Evolutionary conservation across 176 grass and related monocot genomes (phyloP).

Genomic region (Oryza punctata): DNA sequence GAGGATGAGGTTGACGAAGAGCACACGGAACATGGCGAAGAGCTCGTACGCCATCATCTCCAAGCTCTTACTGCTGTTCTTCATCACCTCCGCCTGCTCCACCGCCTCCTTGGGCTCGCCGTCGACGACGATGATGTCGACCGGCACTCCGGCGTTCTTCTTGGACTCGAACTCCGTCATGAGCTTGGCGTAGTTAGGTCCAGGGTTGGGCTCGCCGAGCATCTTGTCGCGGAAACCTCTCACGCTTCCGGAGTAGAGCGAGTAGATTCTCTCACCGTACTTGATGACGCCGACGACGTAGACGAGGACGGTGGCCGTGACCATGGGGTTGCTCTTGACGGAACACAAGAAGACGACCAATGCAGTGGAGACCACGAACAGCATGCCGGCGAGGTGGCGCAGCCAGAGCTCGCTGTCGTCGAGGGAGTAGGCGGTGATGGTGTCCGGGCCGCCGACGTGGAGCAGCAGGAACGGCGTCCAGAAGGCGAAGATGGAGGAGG

Average conservation of each 20-base stretch:
- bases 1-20: slow-evolving; percentile 47
- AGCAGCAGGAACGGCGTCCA: slow-evolving; percentile 78
- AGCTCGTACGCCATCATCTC: not conserved
- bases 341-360: slow-evolving; percentile 42
- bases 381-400: slow-evolving; percentile 54
- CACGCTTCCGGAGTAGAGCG: slow-evolving; percentile 45
- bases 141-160: slow-evolving; percentile 15
- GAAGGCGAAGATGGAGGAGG: slow-evolving; percentile 43
- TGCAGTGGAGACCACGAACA: slow-evolving; percentile 51
- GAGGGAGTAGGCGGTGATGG: slow-evolving; percentile 65
- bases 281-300: slow-evolving; percentile 50
- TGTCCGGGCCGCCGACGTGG: slow-evolving; percentile 70
- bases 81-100: not conserved
- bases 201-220: not conserved
- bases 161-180: slow-evolving; percentile 42
- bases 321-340: slow-evolving; percentile 17
- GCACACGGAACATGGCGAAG: slow-evolving; percentile 24
- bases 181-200: slow-evolving; percentile 42
- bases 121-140: slow-evolving; percentile 4
- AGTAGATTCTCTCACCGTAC: slow-evolving; percentile 56
- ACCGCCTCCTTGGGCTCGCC: not conserved
- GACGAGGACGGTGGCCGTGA: slow-evolving; percentile 38
- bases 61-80: not conserved
- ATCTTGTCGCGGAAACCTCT: slow-evolving; percentile 25
- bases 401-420: slow-evolving; percentile 64